phyloP scores from a whole-genome alignment of 2,329 filamentous ascomycete species.

The Ascochyta clinopodiicola region DNA sequence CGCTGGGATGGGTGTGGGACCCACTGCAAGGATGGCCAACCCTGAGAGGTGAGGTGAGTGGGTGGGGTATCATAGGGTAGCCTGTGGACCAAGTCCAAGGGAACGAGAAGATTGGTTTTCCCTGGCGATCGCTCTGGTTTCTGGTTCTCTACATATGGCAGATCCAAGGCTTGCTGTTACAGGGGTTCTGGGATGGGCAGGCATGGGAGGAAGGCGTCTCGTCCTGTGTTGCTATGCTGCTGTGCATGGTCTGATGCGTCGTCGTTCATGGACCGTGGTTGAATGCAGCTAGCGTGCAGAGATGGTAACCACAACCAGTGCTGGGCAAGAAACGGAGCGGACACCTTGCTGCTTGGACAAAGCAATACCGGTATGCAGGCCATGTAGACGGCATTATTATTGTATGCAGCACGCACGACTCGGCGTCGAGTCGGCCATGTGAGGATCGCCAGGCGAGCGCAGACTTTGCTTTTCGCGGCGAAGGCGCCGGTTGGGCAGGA shows the following conservation, averaged over 20 bases:
- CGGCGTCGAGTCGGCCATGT: slow-evolving; percentile 15
- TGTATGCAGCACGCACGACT: slow-evolving; percentile 14
- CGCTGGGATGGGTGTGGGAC: slow-evolving; percentile 5
- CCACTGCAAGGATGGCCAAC: slow-evolving; percentile 5
- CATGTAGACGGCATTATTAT: neutral
- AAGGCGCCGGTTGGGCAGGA: slow-evolving; percentile 31
- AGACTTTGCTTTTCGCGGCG: slow-evolving; percentile 23
- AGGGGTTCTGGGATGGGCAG: neutral
- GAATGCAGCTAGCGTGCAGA: neutral
- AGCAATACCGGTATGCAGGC: neutral
- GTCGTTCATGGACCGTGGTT: neutral
- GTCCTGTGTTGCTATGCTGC: neutral
- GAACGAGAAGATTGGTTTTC: neutral
- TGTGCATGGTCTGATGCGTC: neutral
- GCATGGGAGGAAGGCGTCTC: neutral
- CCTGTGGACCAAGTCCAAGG: neutral
- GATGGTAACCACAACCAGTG: neutral
- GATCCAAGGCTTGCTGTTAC: neutral
- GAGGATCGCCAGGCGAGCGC: slow-evolving; percentile 11
- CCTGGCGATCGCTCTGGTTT: neutral
- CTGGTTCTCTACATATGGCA: neutral
- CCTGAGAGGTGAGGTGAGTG: neutral
- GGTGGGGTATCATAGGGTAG: neutral
- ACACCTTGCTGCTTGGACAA: slow-evolving; percentile 4
- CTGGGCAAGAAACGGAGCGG: neutral